Conservation (phyloP, 1,284 basidiomycete genomes). For the Agroathelia rolfsii region DNA sequence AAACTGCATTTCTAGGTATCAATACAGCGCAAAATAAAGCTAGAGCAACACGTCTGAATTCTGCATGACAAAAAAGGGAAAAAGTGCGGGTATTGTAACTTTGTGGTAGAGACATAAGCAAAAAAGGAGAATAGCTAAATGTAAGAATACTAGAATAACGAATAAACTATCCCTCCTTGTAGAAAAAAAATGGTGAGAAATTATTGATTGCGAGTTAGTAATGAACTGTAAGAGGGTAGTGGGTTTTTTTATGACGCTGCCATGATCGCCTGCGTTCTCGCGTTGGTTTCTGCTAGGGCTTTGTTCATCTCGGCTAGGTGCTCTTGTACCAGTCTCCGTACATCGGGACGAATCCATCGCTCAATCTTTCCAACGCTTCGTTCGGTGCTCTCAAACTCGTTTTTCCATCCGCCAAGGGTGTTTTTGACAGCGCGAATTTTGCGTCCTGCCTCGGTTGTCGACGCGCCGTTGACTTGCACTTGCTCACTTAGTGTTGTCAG, state of each 20-base stretch:
- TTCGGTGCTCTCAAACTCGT: slow-evolving; percentile 75
- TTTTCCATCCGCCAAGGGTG: slow-evolving; percentile 64
- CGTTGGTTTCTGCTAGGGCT: slow-evolving; percentile 56
- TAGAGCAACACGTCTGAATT: too few relatives aligned
- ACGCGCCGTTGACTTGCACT: slow-evolving; percentile 76
- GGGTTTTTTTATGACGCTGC: slow-evolving; percentile 41
- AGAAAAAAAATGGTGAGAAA: too few relatives aligned
- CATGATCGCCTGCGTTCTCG: slow-evolving; percentile 71
- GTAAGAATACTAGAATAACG: too few relatives aligned
- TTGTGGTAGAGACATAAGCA: too few relatives aligned
- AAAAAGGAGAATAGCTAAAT: too few relatives aligned
- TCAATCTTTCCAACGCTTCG: slow-evolving; percentile 64
- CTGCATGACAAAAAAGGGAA: too few relatives aligned
- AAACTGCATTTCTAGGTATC: too few relatives aligned
- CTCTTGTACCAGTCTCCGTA: slow-evolving; percentile 59
- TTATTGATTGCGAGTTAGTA: slow-evolving; percentile 7
- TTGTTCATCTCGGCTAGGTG: slow-evolving; percentile 64
- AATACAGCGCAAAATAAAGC: too few relatives aligned
- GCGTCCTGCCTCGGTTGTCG: slow-evolving; percentile 71
- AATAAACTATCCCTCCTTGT: too few relatives aligned
- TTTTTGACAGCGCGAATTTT: slow-evolving; percentile 76
- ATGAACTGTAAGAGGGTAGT: too few relatives aligned
- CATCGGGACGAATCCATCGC: slow-evolving; percentile 63
- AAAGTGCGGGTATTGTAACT: too few relatives aligned
- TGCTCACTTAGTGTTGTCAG: slow-evolving; percentile 74